Base-by-base conservation (phyloP, 768 basidiomycete species). In the Trametes villosa region DNA sequence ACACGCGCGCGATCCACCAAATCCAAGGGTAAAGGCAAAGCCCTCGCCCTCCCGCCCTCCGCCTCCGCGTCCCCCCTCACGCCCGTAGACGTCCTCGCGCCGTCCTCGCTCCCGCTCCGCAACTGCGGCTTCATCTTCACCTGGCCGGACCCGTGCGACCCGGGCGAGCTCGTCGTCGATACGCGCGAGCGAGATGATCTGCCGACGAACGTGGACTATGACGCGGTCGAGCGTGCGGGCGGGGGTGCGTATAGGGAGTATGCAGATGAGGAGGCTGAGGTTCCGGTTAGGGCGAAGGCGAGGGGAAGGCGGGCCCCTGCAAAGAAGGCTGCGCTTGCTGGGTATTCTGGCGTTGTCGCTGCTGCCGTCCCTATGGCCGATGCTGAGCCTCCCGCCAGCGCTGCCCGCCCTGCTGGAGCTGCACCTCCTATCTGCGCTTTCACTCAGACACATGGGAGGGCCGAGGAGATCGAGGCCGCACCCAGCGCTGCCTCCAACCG, bases 111-210 rank as follows among this genome's bases (percentile, higher is more conserved):
- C 60, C 45, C 54, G 13, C 34, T 62, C 40, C 57, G 58, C 29
- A 13, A 47, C 13, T 53, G 64, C 49, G 62, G 59, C 33, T 71
- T 71, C 62, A 9, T 70, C 1, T 71, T 71, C 62, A 67, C 66
- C 2, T 69, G 67, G 50, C 62, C 68, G 1, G 62, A 72, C 36
- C 65, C 70, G 18, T 68, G 69, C 49, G 66, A 69, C 40, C 65
- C 68, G 3, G 67, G 55, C 42, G 27, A 49, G 40, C 40, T 67
- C n/a, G 27, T 66, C 38, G 52, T 57, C 8, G 60, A 62, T n/a
- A 57, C 53, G n/a, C 34, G 13, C 18, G 40, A 50, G 30, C 47
- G 57, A 6, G 58, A 53, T 26, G 53, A 54, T 34, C 47, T 59
- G n/a, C 49, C 31, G 24, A 55, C 57, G 4, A 24, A 8, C 3